Conservation (phyloP, 805 yeast species). For the Schwanniomyces vanrijiae region DNA sequence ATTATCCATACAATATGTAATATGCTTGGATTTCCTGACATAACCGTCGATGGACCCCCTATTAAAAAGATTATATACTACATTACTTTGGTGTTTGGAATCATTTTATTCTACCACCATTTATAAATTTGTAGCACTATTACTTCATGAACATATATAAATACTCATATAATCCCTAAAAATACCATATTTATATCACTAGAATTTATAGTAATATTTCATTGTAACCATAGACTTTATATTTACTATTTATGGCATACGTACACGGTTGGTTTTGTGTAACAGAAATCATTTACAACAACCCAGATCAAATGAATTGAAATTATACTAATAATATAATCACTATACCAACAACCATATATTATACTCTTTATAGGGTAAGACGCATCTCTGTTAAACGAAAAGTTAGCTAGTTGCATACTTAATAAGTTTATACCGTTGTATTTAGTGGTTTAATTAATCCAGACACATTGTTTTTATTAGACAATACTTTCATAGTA, state of each 20-base stretch:
- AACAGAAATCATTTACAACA: background rate
- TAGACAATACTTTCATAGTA: background rate
- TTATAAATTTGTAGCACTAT: background rate
- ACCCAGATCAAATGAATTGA: background rate
- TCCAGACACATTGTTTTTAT: background rate
- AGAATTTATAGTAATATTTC: too few species aligned
- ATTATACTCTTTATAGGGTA: background rate
- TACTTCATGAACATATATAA: too few species aligned
- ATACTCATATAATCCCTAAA: background rate
- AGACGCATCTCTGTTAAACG: background rate
- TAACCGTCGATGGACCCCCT: slow-evolving; percentile 14
- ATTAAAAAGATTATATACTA: slow-evolving; percentile 35
- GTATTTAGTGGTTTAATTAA: background rate
- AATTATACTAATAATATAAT: background rate
- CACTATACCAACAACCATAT: background rate
- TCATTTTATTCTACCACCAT: slow-evolving; percentile 29
- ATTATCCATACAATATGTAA: slow-evolving; percentile 69
- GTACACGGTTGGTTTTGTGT: background rate
- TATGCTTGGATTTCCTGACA: slow-evolving; percentile 62
- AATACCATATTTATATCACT: too few species aligned
- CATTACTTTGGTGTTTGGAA: slow-evolving; percentile 43
- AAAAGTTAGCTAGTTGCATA: background rate
- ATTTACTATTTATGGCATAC: background rate
- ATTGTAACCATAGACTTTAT: too few species aligned
- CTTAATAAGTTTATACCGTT: background rate